These are phyloP conservation scores for Hippophae rhamnoides DNA, from an alignment of 306 rosid species.

Conservation along the genomic window DNA sequence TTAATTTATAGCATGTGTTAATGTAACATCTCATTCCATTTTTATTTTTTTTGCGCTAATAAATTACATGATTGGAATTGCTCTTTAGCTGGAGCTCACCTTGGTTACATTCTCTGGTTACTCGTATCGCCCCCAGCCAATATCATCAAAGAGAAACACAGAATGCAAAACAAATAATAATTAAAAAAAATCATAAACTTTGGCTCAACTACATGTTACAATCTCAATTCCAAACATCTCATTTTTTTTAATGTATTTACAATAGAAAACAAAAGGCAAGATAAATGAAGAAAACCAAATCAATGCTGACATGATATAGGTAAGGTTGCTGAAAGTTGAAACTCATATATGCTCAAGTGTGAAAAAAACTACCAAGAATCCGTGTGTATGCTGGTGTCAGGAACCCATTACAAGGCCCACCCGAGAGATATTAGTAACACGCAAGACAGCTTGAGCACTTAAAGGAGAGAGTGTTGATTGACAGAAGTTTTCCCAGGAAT, in stretches of 20 bases:
- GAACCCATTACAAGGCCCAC: slow-evolving; percentile 63
- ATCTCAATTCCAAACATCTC: slow-evolving; percentile 45
- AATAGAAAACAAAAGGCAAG: slow-evolving; percentile 21
- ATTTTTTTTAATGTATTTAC: slow-evolving; percentile 52
- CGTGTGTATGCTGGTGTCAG: slow-evolving; percentile 30
- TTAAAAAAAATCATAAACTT: slow-evolving; percentile 19
- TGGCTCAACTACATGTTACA: slow-evolving; percentile 41
- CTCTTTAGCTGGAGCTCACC: no score
- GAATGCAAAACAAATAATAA: neutral
- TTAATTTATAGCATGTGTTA: no score
- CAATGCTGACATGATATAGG: slow-evolving; percentile 25
- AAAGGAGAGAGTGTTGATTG: slow-evolving; percentile 76
- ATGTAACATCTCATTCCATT: no score
- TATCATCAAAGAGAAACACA: no score
- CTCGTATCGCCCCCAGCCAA: no score
- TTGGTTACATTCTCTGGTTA: no score
- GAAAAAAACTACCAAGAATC: slow-evolving; percentile 4
- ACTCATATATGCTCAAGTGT: slow-evolving; percentile 22
- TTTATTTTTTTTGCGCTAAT: no score
- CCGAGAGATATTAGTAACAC: slow-evolving; percentile 62
- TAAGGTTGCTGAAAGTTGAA: slow-evolving; percentile 12
- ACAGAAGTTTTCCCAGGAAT: slow-evolving; percentile 89
- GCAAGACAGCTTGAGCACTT: slow-evolving; percentile 95
- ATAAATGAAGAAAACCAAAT: slow-evolving; percentile 37
- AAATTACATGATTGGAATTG: no score